Base-by-base conservation (phyloP, 768 basidiomycete species). In the Tricholoma sp. region DNA sequence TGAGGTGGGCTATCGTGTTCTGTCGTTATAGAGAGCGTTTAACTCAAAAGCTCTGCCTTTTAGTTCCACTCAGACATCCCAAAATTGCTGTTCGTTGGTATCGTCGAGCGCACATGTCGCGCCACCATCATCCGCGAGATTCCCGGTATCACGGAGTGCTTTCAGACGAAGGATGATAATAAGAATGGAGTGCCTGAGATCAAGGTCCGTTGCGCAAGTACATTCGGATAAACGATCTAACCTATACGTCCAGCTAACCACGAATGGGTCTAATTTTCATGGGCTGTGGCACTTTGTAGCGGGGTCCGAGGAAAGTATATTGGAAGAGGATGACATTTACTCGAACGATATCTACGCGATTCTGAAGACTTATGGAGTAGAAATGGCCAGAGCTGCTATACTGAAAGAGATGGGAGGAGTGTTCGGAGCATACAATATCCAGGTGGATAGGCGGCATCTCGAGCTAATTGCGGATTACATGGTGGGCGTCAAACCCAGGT, bases 381-480 rank as follows among this genome's bases (percentile, higher is more conserved):
- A 99, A 74, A 94, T 95, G 76, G 97, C 95, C 28, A 85, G 97
- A 20, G 83, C 87, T 11, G 84, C 90, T 7, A 96, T 99, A 67
- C 79, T 99, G 61, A 82, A 81, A 52, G 97, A 99, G 72, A 89
- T 99, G 74, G 81, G 88, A 50, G 85, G 84, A 17, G 93, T 99
- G 42, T 99, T 99, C 71, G 86, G 84, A 6, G 93, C 88, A 2
- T 99, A 99, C 77, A 95, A 87, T 66, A 99, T 99, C 64, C 90
- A 91, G 57, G 96, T 99, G 56, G 88, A 98, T 72, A 82, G 82
- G 60, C 84, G 97, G 48, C 97, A 99, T 76, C 78, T 98, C 49
- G 94, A 96, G 64, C 79, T 99, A 60, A 97, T 99, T 69, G 97
- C 97, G 12, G 97, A 99, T 71, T 99, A 98, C 70, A 99, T 99